These are phyloP conservation scores for Macrocybe gigantea DNA, from an alignment of 768 basidiomycete genomes.

Conservation along the genomic window DNA sequence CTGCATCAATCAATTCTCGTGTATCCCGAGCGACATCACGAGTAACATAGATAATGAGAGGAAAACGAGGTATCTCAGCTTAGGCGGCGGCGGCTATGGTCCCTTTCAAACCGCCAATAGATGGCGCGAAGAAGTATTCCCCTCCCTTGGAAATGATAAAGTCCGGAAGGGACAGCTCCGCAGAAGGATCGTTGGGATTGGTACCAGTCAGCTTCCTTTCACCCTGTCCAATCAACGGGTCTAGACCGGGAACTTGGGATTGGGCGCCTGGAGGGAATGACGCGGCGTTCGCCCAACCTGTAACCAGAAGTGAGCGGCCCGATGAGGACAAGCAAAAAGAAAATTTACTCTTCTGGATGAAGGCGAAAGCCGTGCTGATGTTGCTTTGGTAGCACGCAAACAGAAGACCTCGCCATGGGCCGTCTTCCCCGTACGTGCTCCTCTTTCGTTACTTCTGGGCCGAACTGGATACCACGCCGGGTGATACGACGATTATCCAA, in stretches of 20 bases:
- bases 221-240: slow-evolving; percentile 40
- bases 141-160: slow-evolving; percentile 43
- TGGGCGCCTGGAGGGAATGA: slow-evolving; percentile 27
- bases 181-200: slow-evolving; percentile 25
- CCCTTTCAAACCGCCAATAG: slow-evolving; percentile 37
- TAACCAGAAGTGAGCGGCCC: not conserved
- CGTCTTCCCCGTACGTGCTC: slow-evolving; percentile 34
- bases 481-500: slow-evolving; percentile 32
- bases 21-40: too few species aligned
- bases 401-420: slow-evolving; percentile 40
- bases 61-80: too few species aligned
- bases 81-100: slow-evolving; percentile 14
- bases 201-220: slow-evolving; percentile 19
- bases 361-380: slow-evolving; percentile 34
- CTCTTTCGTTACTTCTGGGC: slow-evolving; percentile 38
- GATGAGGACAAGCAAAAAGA: not conserved
- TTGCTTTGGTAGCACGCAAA: slow-evolving; percentile 40
- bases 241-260: slow-evolving; percentile 27
- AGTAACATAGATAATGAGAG: too few species aligned
- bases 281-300: slow-evolving; percentile 33
- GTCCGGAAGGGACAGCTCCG: slow-evolving; percentile 24
- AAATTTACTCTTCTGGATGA: slow-evolving; percentile 32
- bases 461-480: slow-evolving; percentile 46
- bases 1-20: too few species aligned
- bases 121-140: slow-evolving; percentile 50